phyloP scores from a whole-genome alignment of 495 filamentous ascomycete species.

The Ascobolus immersus region DNA sequence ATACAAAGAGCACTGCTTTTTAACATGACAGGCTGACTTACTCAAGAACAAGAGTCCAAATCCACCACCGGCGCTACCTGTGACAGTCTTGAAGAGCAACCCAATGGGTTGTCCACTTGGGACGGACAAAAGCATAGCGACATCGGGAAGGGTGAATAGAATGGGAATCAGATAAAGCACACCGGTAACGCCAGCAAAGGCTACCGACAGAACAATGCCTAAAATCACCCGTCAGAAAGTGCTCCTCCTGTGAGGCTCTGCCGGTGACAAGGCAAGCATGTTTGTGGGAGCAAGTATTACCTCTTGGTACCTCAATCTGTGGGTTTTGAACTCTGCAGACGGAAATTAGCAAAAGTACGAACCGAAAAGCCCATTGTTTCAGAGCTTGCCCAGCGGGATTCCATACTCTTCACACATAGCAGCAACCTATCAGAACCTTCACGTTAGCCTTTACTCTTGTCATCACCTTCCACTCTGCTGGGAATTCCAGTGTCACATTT shows the following conservation, averaged over 20 bases:
- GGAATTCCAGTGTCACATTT: too few species aligned
- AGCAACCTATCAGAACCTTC: conserved; percentile 19
- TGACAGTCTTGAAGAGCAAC: conserved; percentile 29
- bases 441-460: too few species aligned
- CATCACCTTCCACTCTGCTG: too few species aligned
- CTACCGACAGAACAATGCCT: conserved; percentile 33
- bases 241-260: too few species aligned
- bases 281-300: too few species aligned
- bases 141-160: conserved; percentile 34
- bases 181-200: conserved; percentile 31
- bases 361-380: too few species aligned
- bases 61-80: conserved; percentile 34
- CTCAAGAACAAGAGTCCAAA: conserved; percentile 45
- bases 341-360: not conserved
- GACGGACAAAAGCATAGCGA: conserved; percentile 24
- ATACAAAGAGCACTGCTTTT: not conserved
- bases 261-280: too few species aligned
- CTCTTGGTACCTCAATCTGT: conserved; percentile 30
- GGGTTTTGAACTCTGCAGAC: conserved; percentile 23
- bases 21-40: conserved; percentile 5
- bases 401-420: conserved; percentile 26
- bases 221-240: too few species aligned
- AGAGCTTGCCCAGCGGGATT: not conserved
- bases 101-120: conserved; percentile 32
- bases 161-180: conserved; percentile 36